A percentile compares a stretch with the other conserved stretches of the same genome.
These are phyloP conservation scores for Iberis amara DNA, from an alignment of 441 rosid species.

Conservation along the genomic window DNA sequence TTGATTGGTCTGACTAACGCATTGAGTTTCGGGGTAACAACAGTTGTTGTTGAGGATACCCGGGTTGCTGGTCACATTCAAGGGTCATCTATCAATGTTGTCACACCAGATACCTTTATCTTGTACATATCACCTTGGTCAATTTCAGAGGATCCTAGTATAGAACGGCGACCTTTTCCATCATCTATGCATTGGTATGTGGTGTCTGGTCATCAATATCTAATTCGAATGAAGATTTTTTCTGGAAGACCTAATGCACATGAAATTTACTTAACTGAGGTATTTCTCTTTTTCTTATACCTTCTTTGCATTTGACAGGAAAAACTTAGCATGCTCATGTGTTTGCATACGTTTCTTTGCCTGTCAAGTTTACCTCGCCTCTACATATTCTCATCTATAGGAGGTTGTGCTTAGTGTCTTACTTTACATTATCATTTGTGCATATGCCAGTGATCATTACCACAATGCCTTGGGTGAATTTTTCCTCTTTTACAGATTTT, in stretches of 20 bases:
- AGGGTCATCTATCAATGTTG: constrained; percentile 76
- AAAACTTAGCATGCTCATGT: constrained; percentile 1
- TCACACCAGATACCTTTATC: constrained; percentile 57
- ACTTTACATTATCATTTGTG: not conserved
- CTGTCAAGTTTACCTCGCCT: constrained; percentile 6
- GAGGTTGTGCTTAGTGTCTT: constrained; percentile 3
- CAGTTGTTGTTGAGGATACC: constrained; percentile 75
- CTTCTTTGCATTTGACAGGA: not conserved
- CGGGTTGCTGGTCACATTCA: constrained; percentile 86
- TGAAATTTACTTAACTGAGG: constrained; percentile 87
- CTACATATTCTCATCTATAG: constrained; percentile 11
- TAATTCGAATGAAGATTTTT: constrained; percentile 68
- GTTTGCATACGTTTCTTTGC: constrained; percentile 18
- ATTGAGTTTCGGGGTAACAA: constrained; percentile 62
- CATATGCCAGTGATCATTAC: constrained; percentile 8
- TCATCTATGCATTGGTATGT: constrained; percentile 70
- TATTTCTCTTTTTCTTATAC: constrained; percentile 30
- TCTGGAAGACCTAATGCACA: constrained; percentile 55
- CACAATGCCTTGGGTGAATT: constrained; percentile 1
- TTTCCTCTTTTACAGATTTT: not conserved
- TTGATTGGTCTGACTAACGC: constrained; percentile 55
- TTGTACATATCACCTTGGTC: constrained; percentile 59
- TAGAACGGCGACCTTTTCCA: constrained; percentile 50
- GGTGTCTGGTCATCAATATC: constrained; percentile 66
- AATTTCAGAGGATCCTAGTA: constrained; percentile 47